Conservation (phyloP, 805 yeast species). For the Lipomyces kockii region DNA sequence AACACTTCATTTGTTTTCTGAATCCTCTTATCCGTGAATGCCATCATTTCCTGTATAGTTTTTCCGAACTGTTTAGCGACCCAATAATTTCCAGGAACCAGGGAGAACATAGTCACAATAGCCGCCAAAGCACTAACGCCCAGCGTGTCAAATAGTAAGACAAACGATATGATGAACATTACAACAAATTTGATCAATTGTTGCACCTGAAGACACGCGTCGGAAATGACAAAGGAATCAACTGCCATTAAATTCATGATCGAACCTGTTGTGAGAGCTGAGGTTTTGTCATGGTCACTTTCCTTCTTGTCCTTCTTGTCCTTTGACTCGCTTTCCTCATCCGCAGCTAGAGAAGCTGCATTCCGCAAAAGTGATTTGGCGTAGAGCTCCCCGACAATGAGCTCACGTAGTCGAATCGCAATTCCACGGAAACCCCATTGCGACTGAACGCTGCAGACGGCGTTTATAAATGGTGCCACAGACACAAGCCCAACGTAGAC, state of each 20-base stretch:
- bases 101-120: conserved; percentile 13
- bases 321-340: conserved; percentile 12
- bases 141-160: conserved; percentile 15
- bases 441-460: conserved; percentile 73
- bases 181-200: conserved; percentile 47
- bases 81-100: conserved; percentile 72
- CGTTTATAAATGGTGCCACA: conserved; percentile 58
- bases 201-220: conserved; percentile 12
- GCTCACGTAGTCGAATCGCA: conserved; percentile 84
- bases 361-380: conserved; percentile 87
- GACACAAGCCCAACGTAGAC: conserved; percentile 78
- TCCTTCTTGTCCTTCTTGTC: conserved; percentile 7
- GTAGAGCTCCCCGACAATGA: conserved; percentile 86
- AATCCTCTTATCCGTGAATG: conserved; percentile 83
- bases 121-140: conserved; percentile 27
- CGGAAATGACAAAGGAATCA: conserved; percentile 19
- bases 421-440: conserved; percentile 87
- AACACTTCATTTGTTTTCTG: conserved; percentile 90
- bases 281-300: conserved; percentile 12
- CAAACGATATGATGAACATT: conserved; percentile 12
- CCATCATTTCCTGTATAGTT: conserved; percentile 71
- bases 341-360: conserved; percentile 29
- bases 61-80: conserved; percentile 64
- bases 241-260: conserved; percentile 69
- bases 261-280: conserved; percentile 15